Percentiles rank a stretch among this genome's conserved stretches.
These are phyloP conservation scores for Euphorbia schlechtendalii DNA, from an alignment of 441 rosid genomes.

Conservation along the genomic window DNA sequence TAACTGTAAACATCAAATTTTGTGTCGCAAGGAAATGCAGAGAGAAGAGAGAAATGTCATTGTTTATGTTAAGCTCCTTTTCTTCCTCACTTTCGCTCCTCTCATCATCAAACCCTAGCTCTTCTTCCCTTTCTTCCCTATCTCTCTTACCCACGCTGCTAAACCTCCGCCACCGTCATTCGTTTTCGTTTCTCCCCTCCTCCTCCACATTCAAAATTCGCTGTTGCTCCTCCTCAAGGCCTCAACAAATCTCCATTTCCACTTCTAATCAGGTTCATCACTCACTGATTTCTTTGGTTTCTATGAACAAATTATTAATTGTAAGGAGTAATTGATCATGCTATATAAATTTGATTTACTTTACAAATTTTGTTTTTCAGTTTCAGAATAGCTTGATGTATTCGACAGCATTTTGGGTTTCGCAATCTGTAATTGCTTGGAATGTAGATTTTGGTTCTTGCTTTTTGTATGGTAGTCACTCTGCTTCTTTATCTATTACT, in stretches of 20 bases:
- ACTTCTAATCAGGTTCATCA: constrained; percentile 36
- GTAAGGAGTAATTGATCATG: not conserved
- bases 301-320: not conserved
- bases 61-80: not conserved
- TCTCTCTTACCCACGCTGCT: constrained; percentile 3
- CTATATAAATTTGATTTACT: not conserved
- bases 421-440: constrained; percentile 64
- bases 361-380: constrained; percentile 24
- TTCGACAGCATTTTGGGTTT: constrained; percentile 76
- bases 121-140: constrained; percentile 3
- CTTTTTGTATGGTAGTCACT: constrained; percentile 62
- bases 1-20: not conserved
- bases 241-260: constrained; percentile 30
- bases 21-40: not conserved
- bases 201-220: constrained; percentile 11
- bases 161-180: constrained; percentile 10
- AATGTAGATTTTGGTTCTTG: constrained; percentile 59
- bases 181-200: constrained; percentile 14
- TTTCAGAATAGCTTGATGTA: constrained; percentile 46
- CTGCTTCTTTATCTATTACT: constrained; percentile 48
- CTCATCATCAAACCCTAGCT: constrained; percentile 10
- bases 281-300: not conserved
- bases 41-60: not conserved
- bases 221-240: constrained; percentile 38
- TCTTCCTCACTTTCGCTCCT: not conserved